Evolutionary conservation across 2,329 filamentous ascomycete species (phyloP).

Genomic region (Diaporthe sp.): DNA sequence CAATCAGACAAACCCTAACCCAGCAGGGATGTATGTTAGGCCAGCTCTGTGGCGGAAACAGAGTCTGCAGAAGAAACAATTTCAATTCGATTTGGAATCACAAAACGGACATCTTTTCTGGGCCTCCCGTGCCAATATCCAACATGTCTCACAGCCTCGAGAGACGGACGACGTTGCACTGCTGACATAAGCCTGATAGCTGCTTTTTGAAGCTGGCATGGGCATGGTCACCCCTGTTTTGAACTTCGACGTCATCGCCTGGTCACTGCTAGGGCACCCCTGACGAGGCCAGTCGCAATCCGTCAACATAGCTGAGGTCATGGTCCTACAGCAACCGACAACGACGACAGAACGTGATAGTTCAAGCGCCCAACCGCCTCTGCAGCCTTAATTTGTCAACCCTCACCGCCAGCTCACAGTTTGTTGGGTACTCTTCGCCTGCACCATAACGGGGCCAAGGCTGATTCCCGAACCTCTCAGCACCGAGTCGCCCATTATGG

Average conservation of each 20-base stretch:
- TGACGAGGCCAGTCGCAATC: not conserved
- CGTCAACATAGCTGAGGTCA: not conserved
- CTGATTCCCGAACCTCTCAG: not conserved
- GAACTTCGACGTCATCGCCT: constrained; percentile 12
- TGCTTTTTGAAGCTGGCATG: not conserved
- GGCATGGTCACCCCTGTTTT: constrained; percentile 14
- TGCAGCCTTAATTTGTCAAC: not conserved
- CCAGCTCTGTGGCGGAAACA: too few species aligned
- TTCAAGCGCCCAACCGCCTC: not conserved
- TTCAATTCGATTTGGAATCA: not conserved
- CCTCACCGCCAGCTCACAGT: accelerated
- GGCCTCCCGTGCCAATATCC: not conserved
- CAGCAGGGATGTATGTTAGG: accelerated
- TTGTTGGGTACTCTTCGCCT: too few species aligned
- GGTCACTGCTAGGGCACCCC: constrained; percentile 8
- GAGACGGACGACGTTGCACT: constrained; percentile 1
- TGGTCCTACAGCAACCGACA: not conserved
- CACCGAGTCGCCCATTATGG: constrained; percentile 12
- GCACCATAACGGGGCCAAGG: too few species aligned
- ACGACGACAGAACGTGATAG: not conserved
- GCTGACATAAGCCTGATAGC: not conserved
- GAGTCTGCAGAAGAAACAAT: not conserved
- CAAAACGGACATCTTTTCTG: not conserved
- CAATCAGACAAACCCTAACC: not conserved
- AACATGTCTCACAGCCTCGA: not conserved